Conservation (phyloP, 2,329 filamentous ascomycete genomes). For the Macrophomina phaseolina region DNA sequence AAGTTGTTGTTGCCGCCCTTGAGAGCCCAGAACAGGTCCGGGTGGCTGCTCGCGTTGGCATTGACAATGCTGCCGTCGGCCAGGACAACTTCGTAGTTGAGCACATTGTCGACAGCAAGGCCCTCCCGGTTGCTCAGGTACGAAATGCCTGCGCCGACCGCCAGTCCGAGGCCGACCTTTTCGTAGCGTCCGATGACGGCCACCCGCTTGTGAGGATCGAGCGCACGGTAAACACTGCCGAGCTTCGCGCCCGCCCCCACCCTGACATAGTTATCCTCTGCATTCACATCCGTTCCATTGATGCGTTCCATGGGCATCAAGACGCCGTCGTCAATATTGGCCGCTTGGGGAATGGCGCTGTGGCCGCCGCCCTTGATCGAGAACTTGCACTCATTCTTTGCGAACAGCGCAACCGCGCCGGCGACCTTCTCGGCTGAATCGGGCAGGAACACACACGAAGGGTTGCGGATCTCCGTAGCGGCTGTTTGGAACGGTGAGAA, state of each 20-base stretch:
- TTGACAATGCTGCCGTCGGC: slow-evolving; percentile 36
- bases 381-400: slow-evolving; percentile 35
- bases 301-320: slow-evolving; percentile 49
- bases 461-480: neutral
- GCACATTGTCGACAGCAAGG: slow-evolving; percentile 43
- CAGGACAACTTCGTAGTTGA: slow-evolving; percentile 41
- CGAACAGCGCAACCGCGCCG: slow-evolving; percentile 28
- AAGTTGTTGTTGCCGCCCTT: slow-evolving; percentile 44
- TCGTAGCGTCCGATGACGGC: slow-evolving; percentile 36
- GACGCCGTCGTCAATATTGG: slow-evolving; percentile 50
- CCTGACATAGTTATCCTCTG: slow-evolving; percentile 36
- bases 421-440: neutral
- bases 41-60: slow-evolving; percentile 34
- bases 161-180: slow-evolving; percentile 28
- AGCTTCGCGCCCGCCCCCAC: slow-evolving; percentile 41
- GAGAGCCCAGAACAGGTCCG: slow-evolving; percentile 46
- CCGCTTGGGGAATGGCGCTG: slow-evolving; percentile 46
- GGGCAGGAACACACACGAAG: neutral
- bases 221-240: slow-evolving; percentile 37
- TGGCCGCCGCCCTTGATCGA: slow-evolving; percentile 54
- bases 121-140: slow-evolving; percentile 31
- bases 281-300: slow-evolving; percentile 33
- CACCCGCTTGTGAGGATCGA: slow-evolving; percentile 33
- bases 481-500: neutral
- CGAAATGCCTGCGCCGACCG: slow-evolving; percentile 27